Percentiles rank a stretch among this genome's conserved stretches.
Evolutionary conservation across 805 yeast species (phyloP).

Genomic region (Saturnispora quitensis): DNA sequence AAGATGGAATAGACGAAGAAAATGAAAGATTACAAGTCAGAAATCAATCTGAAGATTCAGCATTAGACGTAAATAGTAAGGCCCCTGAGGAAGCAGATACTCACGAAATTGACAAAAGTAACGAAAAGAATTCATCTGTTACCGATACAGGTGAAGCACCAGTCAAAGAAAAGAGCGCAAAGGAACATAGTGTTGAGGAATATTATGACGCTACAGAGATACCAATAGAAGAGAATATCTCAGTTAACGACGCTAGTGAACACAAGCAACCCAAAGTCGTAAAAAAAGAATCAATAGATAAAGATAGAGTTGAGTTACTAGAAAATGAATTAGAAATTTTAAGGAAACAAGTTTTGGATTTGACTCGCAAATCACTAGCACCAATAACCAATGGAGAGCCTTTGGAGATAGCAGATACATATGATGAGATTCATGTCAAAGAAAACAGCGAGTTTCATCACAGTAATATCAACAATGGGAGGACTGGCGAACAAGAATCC

Average conservation of each 20-base stretch:
- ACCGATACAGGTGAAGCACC: not conserved
- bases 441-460: conserved; percentile 11
- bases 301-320: not conserved
- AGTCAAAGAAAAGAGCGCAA: not conserved
- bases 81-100: too few relatives aligned
- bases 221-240: not conserved
- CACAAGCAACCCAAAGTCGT: not conserved
- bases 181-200: not conserved
- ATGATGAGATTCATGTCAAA: conserved; percentile 16
- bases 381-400: not conserved
- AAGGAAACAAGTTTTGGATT: conserved; percentile 5
- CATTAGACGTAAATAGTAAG: too few relatives aligned
- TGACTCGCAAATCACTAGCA: not conserved
- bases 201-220: not conserved
- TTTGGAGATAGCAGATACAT: not conserved
- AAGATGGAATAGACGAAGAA: not conserved
- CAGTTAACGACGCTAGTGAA: not conserved
- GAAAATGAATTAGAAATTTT: not conserved
- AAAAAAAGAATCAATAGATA: not conserved
- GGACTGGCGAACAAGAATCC: conserved; percentile 4
- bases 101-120: too few relatives aligned
- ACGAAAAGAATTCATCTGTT: too few relatives aligned
- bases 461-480: not conserved
- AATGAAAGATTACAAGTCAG: not conserved
- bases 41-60: not conserved